Evolutionary conservation across 768 basidiomycete genomes (phyloP).

Genomic region (Tricholoma flavovirens): DNA sequence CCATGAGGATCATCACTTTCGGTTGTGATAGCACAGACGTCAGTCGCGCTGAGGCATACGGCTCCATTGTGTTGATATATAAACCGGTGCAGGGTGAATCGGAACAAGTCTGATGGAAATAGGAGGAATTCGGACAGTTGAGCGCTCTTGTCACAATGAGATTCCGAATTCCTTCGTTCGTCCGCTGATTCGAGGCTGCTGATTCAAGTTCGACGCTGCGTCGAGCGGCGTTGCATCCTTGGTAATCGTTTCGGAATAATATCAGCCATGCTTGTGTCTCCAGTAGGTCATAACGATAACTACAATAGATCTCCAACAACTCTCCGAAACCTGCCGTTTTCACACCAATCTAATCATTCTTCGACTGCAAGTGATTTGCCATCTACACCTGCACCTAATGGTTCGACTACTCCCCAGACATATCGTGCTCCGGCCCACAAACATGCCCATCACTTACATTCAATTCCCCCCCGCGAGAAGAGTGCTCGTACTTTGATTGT

Average conservation of each 20-base stretch:
- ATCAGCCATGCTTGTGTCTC: neutral
- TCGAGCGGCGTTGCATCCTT: neutral
- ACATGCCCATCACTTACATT: conserved; percentile 83
- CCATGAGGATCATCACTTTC: no score
- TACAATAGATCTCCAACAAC: neutral
- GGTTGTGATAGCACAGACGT: no score
- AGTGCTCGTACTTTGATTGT: conserved; percentile 85
- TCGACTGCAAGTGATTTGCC: conserved; percentile 3
- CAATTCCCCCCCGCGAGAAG: conserved; percentile 83
- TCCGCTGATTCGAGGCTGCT: conserved; percentile 3
- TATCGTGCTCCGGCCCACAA: conserved; percentile 79
- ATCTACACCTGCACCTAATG: conserved; percentile 10
- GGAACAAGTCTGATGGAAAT: conserved; percentile 15
- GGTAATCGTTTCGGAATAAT: neutral
- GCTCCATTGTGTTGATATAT: no score
- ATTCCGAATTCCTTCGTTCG: conserved; percentile 7
- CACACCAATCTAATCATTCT: neutral
- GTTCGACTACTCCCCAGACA: conserved; percentile 13
- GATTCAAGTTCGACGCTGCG: neutral
- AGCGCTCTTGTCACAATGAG: neutral
- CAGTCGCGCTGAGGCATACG: no score
- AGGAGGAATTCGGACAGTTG: conserved; percentile 19
- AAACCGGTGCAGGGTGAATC: no score
- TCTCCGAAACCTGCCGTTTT: conserved; percentile 4
- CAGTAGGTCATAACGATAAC: neutral